Evolutionary conservation across 805 yeast genomes (phyloP).

Genomic region (Candida suzukii): DNA sequence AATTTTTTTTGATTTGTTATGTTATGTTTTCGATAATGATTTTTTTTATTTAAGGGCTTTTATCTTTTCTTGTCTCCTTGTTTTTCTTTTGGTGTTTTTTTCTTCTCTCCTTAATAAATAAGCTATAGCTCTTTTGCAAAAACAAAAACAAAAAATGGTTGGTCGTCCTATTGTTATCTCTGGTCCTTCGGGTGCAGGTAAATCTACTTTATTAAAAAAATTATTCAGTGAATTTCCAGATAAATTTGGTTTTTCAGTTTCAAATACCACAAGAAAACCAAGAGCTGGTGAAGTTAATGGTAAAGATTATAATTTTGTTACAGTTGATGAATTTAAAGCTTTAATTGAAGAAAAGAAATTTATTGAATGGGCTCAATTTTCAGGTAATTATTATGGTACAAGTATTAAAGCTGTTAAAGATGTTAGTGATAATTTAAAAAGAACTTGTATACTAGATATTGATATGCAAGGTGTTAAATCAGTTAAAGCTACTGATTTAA

Average conservation of each 20-base stretch:
- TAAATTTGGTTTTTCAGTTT: conserved; percentile 88
- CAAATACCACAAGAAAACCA: conserved; percentile 88
- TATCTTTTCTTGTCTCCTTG: no score
- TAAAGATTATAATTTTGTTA: conserved; percentile 79
- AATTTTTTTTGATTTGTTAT: no score
- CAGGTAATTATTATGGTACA: conserved; percentile 97
- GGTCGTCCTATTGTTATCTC: conserved; percentile 88
- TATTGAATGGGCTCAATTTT: conserved; percentile 96
- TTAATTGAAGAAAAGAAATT: conserved; percentile 71
- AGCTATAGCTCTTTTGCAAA: no score
- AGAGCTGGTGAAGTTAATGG: conserved; percentile 90
- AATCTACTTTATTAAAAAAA: conserved; percentile 86
- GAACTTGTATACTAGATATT: conserved; percentile 86
- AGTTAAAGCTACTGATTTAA: conserved; percentile 74
- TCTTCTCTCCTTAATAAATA: no score
- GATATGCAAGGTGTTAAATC: conserved; percentile 99
- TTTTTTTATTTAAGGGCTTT: no score
- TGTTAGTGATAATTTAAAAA: conserved; percentile 52
- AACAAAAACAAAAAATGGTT: conserved; percentile 10
- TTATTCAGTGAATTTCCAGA: conserved; percentile 86
- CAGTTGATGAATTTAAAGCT: conserved; percentile 71
- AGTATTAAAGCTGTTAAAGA: conserved; percentile 78
- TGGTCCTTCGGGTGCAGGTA: conserved; percentile 97
- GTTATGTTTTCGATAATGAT: no score
- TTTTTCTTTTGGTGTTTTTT: no score